A percentile compares a stretch with the other conserved stretches of the same genome.
These are phyloP conservation scores for Cicer judaicum DNA, from an alignment of 306 rosid species.

Conservation along the genomic window DNA sequence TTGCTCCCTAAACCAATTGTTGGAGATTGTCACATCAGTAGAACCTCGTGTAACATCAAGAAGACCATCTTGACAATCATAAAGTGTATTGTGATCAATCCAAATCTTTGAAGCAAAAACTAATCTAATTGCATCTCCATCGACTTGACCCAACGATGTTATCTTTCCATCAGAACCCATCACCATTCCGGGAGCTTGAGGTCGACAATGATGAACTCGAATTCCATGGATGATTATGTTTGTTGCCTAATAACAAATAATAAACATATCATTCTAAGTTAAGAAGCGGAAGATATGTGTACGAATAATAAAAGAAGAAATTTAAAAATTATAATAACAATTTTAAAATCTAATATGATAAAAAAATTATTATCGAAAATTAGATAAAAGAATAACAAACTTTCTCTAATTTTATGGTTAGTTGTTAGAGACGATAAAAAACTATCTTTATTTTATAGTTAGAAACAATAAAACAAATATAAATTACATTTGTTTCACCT, in stretches of 20 bases:
- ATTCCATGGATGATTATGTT: conserved; percentile 42
- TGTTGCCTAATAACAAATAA: conserved; percentile 40
- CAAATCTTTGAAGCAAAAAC: conserved; percentile 48
- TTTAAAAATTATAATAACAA: neutral
- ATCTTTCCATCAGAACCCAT: conserved; percentile 44
- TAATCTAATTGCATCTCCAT: conserved; percentile 49
- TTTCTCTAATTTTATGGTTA: no score
- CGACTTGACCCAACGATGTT: conserved; percentile 28
- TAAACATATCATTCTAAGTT: neutral
- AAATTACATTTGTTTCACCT: neutral
- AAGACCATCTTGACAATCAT: conserved; percentile 47
- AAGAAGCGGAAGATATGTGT: neutral
- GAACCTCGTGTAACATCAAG: conserved; percentile 47
- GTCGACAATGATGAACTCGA: conserved; percentile 36
- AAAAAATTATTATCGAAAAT: neutral
- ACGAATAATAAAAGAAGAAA: neutral
- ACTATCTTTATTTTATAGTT: no score
- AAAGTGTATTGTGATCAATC: conserved; percentile 48
- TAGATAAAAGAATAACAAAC: no score
- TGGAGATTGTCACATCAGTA: conserved; percentile 43
- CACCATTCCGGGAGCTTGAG: conserved; percentile 48
- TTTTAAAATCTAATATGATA: neutral
- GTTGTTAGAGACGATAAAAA: no score
- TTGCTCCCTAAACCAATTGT: conserved; percentile 49
- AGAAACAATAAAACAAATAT: neutral